Evolutionary conservation across 208 protist species (phyloP), one percentile per base, ranked within the genome.

Genomic region (Acanthamoeba royreba): DNA sequence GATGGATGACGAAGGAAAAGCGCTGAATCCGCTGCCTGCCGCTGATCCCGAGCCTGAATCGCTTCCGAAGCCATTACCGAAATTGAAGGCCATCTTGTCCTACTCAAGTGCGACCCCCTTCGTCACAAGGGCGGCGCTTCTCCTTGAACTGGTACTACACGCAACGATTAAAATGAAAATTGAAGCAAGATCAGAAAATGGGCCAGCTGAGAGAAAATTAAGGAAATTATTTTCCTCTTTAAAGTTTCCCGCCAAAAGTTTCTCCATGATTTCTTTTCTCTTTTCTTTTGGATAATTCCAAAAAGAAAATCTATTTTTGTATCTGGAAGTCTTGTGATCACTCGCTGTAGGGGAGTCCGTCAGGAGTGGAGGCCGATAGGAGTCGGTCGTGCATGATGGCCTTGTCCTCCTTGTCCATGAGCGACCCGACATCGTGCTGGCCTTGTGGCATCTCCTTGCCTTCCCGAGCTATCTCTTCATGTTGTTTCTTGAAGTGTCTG

Each of bases 341-440:
- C 49, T 88, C 79, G 33, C 43, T 88, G 79, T 88, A 88, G 35
- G 79, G 79, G 28, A 88, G 43, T 38, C 79, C 79, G 25, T 77
- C 66, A 4, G 79, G 33, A 17, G 49, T 38, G 28, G 28, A 38
- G 4, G n/a, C 33, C 0, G 43, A 28, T 5, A 88, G 43, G 47
- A 63, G 35, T 28, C 33, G 79, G 45, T 88, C 79, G 45, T 88
- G 79, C 0, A 88, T 17, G 33, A 88, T n/a, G 8, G 79, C 45
- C 43, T 40, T 88, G 43, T 88, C 79, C 19, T 88, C 79, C 43
- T 88, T 88, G 79, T 88, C 79, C 79, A 88, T 46, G 0, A 88
- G 43, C 31, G 79, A 88, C 1, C 43, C 47, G 28, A 38, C 38
- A 46, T 88, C 43, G 45, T 88, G 79, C 13, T 0, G 31, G 13